Evolutionary conservation across 768 basidiomycete genomes (phyloP).

Genomic region (Lentinula raphanica): DNA sequence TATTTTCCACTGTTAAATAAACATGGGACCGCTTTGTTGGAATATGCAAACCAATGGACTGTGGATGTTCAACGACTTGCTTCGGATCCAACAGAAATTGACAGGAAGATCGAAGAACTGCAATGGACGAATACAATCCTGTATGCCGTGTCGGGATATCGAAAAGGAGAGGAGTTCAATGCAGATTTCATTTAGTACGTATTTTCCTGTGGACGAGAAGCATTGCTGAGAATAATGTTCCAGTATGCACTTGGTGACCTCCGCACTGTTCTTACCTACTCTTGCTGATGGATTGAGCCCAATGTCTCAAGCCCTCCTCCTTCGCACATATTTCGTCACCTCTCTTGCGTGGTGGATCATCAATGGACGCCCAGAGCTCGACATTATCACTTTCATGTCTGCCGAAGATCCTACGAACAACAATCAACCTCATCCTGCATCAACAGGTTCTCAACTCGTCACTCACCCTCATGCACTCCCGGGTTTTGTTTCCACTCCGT

Average conservation of each 20-base stretch:
- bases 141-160: conserved; percentile 53
- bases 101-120: conserved; percentile 59
- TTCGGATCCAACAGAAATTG: conserved; percentile 30
- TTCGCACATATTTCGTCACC: conserved; percentile 52
- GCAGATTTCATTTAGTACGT: conserved; percentile 51
- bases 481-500: conserved; percentile 26
- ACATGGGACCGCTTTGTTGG: conserved; percentile 34
- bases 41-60: conserved; percentile 42
- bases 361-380: conserved; percentile 47
- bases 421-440: conserved; percentile 42
- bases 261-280: conserved; percentile 55
- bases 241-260: conserved; percentile 67
- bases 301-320: conserved; percentile 43
- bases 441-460: not conserved
- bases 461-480: conserved; percentile 11
- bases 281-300: conserved; percentile 35
- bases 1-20: not conserved
- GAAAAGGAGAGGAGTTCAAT: conserved; percentile 35
- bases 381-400: conserved; percentile 44
- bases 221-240: not conserved
- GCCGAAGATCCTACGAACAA: conserved; percentile 7
- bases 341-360: conserved; percentile 51
- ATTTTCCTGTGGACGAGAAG: not conserved
- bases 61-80: conserved; percentile 20
- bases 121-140: conserved; percentile 48